Evolutionary conservation across 139 green algal genomes (phyloP).

Genomic region (Coccomyxa sp.): DNA sequence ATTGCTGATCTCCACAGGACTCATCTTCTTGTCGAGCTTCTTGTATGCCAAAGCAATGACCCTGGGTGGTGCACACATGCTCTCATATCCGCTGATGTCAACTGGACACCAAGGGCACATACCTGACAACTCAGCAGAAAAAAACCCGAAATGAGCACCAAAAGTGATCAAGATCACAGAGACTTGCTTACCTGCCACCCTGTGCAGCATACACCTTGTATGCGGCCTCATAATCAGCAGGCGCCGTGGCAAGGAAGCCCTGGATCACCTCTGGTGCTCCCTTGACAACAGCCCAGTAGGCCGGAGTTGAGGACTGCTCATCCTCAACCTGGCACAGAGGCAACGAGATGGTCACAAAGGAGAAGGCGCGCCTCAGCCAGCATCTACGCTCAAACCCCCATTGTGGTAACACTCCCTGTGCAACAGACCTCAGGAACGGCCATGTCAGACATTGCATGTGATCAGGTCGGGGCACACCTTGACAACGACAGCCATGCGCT

Average conservation of each 20-base stretch:
- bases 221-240: constrained; percentile 64
- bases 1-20: constrained; percentile 39
- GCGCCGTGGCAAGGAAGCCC: constrained; percentile 49
- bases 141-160: neutral
- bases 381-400: too few relatives aligned
- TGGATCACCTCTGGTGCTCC: constrained; percentile 84
- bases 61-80: constrained; percentile 21
- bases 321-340: constrained; percentile 12
- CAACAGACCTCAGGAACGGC: too few relatives aligned
- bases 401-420: too few relatives aligned
- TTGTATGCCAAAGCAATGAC: constrained; percentile 88
- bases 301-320: neutral
- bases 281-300: constrained; percentile 66
- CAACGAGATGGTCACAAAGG: neutral
- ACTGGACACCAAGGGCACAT: neutral
- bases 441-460: too few relatives aligned
- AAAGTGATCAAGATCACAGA: neutral
- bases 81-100: neutral
- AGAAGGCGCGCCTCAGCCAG: too few relatives aligned
- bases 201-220: constrained; percentile 86
- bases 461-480: constrained; percentile 12
- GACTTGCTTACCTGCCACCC: constrained; percentile 48
- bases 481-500: constrained; percentile 85
- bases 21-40: constrained; percentile 40
- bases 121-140: neutral